Evolutionary conservation across 2,329 filamentous ascomycete species (phyloP).

Genomic region (Nannizzia gypsea): DNA sequence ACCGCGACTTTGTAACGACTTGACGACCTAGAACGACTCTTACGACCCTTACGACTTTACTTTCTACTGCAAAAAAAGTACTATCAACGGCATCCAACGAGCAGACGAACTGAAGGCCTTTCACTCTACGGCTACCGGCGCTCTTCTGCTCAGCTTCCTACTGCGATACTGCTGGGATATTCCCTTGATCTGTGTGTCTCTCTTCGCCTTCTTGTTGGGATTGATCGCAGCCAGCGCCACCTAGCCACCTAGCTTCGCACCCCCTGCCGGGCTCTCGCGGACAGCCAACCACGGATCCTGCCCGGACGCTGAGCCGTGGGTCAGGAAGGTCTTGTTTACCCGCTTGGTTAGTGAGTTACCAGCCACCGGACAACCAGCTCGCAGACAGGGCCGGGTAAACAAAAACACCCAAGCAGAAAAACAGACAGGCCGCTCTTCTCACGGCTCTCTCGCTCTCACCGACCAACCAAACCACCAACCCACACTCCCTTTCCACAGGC

Average conservation of each 20-base stretch:
- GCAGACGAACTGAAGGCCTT: background rate
- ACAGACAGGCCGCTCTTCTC: background rate
- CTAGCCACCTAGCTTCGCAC: background rate
- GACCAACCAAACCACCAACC: background rate
- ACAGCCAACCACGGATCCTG: slow-evolving; percentile 1
- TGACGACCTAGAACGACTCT: background rate
- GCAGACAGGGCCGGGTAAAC: background rate
- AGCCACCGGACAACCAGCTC: slow-evolving; percentile 3
- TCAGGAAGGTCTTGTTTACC: background rate
- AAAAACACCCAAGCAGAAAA: background rate
- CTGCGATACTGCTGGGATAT: background rate
- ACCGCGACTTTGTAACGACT: background rate
- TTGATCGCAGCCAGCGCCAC: background rate
- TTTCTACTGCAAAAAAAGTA: background rate
- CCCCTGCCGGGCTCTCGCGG: background rate
- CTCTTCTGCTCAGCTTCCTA: background rate
- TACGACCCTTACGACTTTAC: background rate
- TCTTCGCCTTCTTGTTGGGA: background rate
- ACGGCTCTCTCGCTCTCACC: too few species aligned
- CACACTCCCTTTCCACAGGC: background rate
- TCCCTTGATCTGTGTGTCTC: background rate
- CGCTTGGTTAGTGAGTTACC: too few species aligned
- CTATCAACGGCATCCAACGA: background rate
- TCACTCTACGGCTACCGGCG: background rate
- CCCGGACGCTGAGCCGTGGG: slow-evolving; percentile 5